Base-by-base conservation (phyloP, 1,139 yeast genomes). In the Magnusiomyces ingens region DNA sequence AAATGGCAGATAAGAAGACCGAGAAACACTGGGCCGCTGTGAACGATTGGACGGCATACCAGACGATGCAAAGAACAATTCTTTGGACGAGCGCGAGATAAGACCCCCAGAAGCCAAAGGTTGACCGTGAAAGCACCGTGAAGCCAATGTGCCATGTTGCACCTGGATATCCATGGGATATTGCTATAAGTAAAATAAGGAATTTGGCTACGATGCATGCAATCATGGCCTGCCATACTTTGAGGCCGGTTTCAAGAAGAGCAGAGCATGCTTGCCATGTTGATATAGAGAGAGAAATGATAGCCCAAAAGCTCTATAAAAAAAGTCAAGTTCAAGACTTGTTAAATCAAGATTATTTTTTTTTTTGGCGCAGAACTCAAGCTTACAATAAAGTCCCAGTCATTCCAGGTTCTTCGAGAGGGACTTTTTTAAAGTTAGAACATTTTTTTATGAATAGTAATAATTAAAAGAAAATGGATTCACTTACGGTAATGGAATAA, bases 1-100 rank as follows among this genome's bases (percentile, higher is more conserved):
- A 59, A 58, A 64, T 62, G 12, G 67, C 55, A 19, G 64, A 52
- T n/a, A 67, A 50, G 2, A 67, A 58, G 40, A 58, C 59, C 12
- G 66, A 59, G 13, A 68, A 50, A 55, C 69, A 64, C 35, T 62
- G 60, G 13, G 68, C 69, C 22, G 70, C 70, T 5, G 63, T 50
- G 59, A 61, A 67, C 12, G 66, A 61, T 51, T 67, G 69, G 11
- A 64, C 58, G n/a, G 65, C 67, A 52, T 59, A 67, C 69, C 70
- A 67, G 2, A 66, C 68, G 36, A 64, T 57, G 37, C 66, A 62
- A 48, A 67, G 55, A 47, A 67, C 56, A 38, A 62, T 60, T 50
- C 70, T 54, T 15, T 60, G 57, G 6, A 57, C 40, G 18, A 67
- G 57, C 3, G 66, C 66, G n/a, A 67, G 45, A 41, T 51, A 54